phyloP scores from a whole-genome alignment of 2,329 filamentous ascomycete genomes.

The Alternaria viburni region DNA sequence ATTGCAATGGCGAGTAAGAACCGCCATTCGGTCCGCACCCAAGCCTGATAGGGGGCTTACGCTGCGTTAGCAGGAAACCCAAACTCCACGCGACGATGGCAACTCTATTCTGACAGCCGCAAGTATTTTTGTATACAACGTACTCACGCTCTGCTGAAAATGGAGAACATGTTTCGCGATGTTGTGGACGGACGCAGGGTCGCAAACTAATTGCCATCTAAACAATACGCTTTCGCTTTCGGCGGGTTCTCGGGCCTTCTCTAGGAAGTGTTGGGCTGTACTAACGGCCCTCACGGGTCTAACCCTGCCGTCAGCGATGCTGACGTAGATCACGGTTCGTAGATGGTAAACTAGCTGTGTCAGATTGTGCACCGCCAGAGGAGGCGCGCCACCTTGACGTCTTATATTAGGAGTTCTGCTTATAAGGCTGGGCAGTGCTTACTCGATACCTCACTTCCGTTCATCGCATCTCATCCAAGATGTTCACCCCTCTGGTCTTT shows the following conservation, averaged over 20 bases:
- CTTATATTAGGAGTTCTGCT: background rate
- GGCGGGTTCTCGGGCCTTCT: background rate
- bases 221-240: background rate
- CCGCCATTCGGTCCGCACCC: constrained; percentile 1
- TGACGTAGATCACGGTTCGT: background rate
- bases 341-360: background rate
- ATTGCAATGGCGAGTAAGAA: background rate
- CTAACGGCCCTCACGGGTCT: background rate
- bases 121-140: background rate
- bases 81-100: background rate
- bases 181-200: background rate
- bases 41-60: background rate
- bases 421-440: background rate
- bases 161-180: background rate
- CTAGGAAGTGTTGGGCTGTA: background rate
- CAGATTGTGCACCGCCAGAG: background rate
- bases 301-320: background rate
- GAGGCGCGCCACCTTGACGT: background rate
- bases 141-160: background rate
- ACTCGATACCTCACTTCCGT: background rate
- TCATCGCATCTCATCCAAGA: background rate
- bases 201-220: background rate
- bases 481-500: background rate
- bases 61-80: background rate
- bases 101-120: background rate